Conservation (phyloP, 257 asterid species). For the Echites panduratus region DNA sequence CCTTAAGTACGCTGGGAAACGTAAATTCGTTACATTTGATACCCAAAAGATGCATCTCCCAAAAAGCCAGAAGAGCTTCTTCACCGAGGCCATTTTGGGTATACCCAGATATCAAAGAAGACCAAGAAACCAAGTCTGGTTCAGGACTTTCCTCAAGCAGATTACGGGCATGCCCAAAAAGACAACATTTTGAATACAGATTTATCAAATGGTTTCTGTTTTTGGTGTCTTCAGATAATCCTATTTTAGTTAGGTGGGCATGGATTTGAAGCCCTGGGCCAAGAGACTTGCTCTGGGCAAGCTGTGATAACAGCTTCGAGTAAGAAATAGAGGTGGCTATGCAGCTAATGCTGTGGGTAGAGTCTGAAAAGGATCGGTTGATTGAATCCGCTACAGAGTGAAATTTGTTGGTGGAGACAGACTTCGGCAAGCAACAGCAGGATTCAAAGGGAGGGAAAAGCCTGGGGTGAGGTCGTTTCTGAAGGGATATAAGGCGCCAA, state of each 20-base stretch:
- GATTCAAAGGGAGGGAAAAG: conserved; percentile 10
- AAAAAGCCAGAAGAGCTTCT: conserved; percentile 54
- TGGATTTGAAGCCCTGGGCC: conserved; percentile 55
- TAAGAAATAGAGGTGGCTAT: conserved; percentile 29
- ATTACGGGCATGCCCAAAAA: conserved; percentile 43
- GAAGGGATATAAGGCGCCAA: conserved; percentile 27
- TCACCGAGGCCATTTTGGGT: conserved; percentile 50
- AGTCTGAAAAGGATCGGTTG: background rate
- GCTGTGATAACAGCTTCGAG: conserved; percentile 48
- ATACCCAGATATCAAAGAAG: conserved; percentile 71
- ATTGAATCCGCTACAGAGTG: background rate
- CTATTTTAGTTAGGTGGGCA: conserved; percentile 42
- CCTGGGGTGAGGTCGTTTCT: conserved; percentile 8
- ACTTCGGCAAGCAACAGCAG: conserved; percentile 9
- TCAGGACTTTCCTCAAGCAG: conserved; percentile 53
- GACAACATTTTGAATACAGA: conserved; percentile 49
- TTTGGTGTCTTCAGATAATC: conserved; percentile 29
- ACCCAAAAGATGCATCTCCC: conserved; percentile 50
- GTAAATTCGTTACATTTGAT: conserved; percentile 55
- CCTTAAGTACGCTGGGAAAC: conserved; percentile 74
- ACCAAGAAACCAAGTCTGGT: conserved; percentile 73
- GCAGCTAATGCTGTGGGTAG: background rate
- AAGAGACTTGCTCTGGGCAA: conserved; percentile 40
- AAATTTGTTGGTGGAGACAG: conserved; percentile 16
- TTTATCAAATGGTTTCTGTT: conserved; percentile 52